Base-by-base conservation (phyloP, 2,329 filamentous ascomycete species). In the Ustilaginoidea virens region DNA sequence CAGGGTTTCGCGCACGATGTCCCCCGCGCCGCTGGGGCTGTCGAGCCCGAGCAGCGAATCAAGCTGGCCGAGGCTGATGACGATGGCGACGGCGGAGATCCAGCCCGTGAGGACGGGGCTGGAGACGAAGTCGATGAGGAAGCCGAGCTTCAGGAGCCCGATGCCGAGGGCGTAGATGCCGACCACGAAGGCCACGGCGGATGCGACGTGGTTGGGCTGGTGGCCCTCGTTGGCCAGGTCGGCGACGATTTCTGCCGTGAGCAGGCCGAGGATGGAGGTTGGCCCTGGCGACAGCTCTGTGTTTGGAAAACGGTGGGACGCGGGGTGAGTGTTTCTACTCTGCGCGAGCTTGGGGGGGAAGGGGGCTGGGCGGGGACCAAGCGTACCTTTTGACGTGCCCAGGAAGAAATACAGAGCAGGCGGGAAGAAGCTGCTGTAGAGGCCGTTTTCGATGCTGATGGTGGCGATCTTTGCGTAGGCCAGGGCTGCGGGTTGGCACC, bases 91-190 rank as follows among this genome's bases (percentile, higher is more conserved):
- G 2, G 72, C 71, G 0, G 70, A 73, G 39, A 78, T 74, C 51
- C 76, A 77, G 4, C 73, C 73, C 5, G 60, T 69, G 1, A 78
- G 57, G 2, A 77, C 68, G 0, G 72, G 72, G 1, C 72, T 59
- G 0, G 72, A 75, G 38, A 78, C 68, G 39, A 74, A 77, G 34
- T 78, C 70, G 13, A 78, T 58, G 5, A 77, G 53, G 43, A 74
- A 78, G 1, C 72, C 72, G 5, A 77, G 62, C 29, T 70, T 72
- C 14, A 76, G 54, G 1, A 76, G 53, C 0, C 73, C 73, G 3
- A 78, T 51, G 11, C 60, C 55, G 14, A 77, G 58, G 11, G 64
- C 58, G 39, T 70, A 74, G 3, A 74, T 54, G 0, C 74, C 74
- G 36, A 76, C 69, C 51, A 71, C 67, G 43, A 77, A 61, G 9